Evolutionary conservation across 129 eudicot genomes (phyloP).

Genomic region (Saussurea involucrata): DNA sequence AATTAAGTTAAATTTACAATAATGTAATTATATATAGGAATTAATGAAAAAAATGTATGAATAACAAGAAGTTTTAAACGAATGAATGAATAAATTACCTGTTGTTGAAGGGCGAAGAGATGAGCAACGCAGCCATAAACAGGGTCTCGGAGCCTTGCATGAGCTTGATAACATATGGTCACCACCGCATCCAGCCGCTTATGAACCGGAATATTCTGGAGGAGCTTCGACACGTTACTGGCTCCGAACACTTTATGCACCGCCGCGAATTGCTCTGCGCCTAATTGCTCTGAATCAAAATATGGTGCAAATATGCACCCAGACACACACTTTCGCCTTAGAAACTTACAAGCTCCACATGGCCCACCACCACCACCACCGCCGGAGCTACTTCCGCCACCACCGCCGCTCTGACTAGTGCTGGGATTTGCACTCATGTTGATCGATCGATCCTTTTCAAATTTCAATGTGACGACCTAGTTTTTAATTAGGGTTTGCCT

Average conservation of each 20-base stretch:
- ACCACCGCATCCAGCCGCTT: constrained; percentile 80
- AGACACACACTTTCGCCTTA: constrained; percentile 68
- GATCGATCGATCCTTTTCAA: neutral
- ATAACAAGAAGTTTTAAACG: neutral
- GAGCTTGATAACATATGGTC: constrained; percentile 81
- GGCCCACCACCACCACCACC: constrained; percentile 60
- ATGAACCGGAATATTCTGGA: constrained; percentile 52
- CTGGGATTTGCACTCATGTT: constrained; percentile 53
- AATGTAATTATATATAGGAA: neutral
- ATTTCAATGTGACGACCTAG: neutral
- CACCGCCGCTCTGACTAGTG: constrained; percentile 22
- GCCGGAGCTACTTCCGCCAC: constrained; percentile 19
- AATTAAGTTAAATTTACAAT: neutral
- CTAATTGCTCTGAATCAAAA: constrained; percentile 73
- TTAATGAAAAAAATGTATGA: neutral
- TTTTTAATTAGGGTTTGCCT: constrained; percentile 33
- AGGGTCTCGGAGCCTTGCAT: constrained; percentile 73
- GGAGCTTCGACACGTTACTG: constrained; percentile 70
- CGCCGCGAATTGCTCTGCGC: constrained; percentile 78
- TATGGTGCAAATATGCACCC: constrained; percentile 89
- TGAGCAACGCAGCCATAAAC: constrained; percentile 81
- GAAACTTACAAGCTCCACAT: constrained; percentile 88
- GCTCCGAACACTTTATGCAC: constrained; percentile 92
- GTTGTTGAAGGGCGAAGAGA: constrained; percentile 78
- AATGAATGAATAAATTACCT: constrained; percentile 31